Evolutionary conservation across 1,284 basidiomycete genomes (phyloP), one percentile per base, ranked within the genome.

Genomic region (Schizophyllum amplum): DNA sequence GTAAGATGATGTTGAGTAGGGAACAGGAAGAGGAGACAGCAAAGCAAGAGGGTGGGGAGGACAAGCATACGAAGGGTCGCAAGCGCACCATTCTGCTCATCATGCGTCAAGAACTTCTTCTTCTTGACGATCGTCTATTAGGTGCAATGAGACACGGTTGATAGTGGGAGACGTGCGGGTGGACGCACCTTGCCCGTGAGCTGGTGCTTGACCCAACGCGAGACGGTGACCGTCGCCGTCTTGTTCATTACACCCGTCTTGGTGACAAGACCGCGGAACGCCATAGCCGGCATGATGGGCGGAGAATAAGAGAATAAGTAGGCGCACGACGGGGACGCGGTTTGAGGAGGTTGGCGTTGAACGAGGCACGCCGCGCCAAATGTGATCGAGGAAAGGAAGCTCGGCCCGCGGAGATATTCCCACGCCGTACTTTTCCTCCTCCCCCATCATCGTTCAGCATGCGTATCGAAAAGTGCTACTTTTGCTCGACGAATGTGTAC

Each of bases 401-500:
- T 17, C 33, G 33, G 33, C 33, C 33, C 33, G 33, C 33, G 7
- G 2, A 9, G 7, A 2, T 42, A 3, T 42, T 42, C 33, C 33
- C 33, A 42, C 33, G 33, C 33, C 33, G 13, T 17, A 42, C 33
- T 42, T 42, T 42, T 42, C 33, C 33, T 42, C 33, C 22, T 20
- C 48, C 24, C 48, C 22, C 25, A 15, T 13, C 24, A 53, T 52
- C 26, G n/a, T 22, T 57, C 25, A 22, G 50, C n/a, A 88, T 89
- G 87, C 79, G 86, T 67, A 83, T 89, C 60, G 87, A 88, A 69
- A 88, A 87, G 75, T 89, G 86, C 66, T 89, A 88, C 65, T 89
- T 88, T 70, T 95, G 93, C 77, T 92, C 90, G 55, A 85, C 85
- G 60, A 90, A 79, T 68, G 86, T 92, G 67, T 95, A 95, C 70